Evolutionary conservation across 2,329 filamentous ascomycete genomes (phyloP).

Genomic region (Neonectria magnoliae): DNA sequence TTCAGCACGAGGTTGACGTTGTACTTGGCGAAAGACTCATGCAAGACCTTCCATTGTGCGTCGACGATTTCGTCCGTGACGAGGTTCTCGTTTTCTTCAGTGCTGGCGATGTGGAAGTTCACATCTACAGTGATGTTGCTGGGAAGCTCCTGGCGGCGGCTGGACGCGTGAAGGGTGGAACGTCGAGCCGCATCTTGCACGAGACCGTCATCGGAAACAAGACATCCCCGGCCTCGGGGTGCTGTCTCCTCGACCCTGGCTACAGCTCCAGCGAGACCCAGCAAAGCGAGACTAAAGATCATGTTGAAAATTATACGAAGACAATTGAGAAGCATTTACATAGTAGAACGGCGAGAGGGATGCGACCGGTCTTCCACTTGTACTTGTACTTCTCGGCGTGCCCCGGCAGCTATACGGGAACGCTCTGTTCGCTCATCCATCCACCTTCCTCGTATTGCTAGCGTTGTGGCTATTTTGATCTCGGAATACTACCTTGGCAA

Average conservation of each 20-base stretch:
- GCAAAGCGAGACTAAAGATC: not conserved
- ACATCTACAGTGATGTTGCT: constrained; percentile 38
- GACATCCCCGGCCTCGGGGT: constrained; percentile 6
- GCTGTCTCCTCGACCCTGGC: not conserved
- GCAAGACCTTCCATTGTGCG: constrained; percentile 35
- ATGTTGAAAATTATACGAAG: not conserved
- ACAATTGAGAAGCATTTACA: not conserved
- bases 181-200: not conserved
- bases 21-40: constrained; percentile 32
- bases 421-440: not conserved
- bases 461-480: not conserved
- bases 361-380: not conserved
- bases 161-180: not conserved
- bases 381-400: not conserved
- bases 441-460: not conserved
- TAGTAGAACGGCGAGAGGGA: not conserved
- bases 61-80: constrained; percentile 24
- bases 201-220: constrained; percentile 4
- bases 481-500: not conserved
- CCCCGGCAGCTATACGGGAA: not conserved
- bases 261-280: not conserved
- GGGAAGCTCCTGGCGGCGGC: constrained; percentile 24
- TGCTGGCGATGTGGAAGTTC: constrained; percentile 42
- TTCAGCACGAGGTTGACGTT: constrained; percentile 37
- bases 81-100: constrained; percentile 32